Conservation (phyloP, 352 stramenopile genomes). For the Saprolegnia diclina region DNA sequence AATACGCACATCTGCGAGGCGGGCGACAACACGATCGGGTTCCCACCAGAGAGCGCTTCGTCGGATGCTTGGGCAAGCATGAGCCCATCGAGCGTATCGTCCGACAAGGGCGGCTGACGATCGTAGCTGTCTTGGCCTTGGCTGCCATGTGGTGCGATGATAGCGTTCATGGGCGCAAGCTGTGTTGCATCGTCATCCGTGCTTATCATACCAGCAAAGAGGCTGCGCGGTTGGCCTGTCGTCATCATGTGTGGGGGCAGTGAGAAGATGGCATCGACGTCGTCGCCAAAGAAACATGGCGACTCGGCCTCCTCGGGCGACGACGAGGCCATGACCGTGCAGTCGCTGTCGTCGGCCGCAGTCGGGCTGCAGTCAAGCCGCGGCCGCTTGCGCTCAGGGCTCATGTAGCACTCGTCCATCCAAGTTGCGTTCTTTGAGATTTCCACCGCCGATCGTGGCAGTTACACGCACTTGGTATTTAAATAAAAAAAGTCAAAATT, state of each 20-base stretch:
- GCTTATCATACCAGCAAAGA: too few relatives aligned
- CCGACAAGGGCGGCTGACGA: too few relatives aligned
- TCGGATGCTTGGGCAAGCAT: background rate
- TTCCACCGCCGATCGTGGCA: too few relatives aligned
- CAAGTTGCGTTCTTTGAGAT: background rate
- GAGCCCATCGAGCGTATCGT: background rate
- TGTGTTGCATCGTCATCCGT: too few relatives aligned
- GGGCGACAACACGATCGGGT: slow-evolving; percentile 13
- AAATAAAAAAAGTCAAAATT: too few relatives aligned
- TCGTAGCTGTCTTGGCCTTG: too few relatives aligned
- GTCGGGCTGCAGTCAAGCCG: background rate
- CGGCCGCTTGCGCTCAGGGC: background rate
- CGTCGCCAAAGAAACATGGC: slow-evolving; percentile 13
- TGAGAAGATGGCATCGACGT: background rate
- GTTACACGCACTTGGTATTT: too few relatives aligned
- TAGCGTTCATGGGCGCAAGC: too few relatives aligned
- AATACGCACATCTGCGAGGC: slow-evolving; percentile 22
- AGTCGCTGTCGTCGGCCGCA: slow-evolving; percentile 2
- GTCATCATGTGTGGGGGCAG: too few relatives aligned
- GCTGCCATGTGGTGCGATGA: too few relatives aligned
- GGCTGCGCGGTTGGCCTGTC: too few relatives aligned
- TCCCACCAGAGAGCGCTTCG: background rate
- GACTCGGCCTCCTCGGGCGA: background rate
- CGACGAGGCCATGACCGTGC: slow-evolving; percentile 12
- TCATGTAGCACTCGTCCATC: background rate